Percentiles rank a stretch among this genome's conserved stretches.
These are phyloP conservation scores for Diaporthe batatas DNA, from an alignment of 2,329 filamentous ascomycete species.

Conservation along the genomic window DNA sequence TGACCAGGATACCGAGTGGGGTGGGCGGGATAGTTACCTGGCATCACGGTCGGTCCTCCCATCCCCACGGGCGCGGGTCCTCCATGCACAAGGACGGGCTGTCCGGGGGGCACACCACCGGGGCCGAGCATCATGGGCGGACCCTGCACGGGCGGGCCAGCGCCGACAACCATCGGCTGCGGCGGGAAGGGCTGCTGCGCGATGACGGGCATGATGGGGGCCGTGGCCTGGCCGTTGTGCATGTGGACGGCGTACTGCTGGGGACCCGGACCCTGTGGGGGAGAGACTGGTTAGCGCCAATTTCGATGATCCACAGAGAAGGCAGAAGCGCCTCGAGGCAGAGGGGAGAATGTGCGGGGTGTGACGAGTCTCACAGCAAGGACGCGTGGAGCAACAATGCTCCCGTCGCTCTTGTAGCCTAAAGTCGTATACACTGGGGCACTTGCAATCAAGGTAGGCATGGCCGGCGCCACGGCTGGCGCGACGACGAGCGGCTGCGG, in stretches of 20 bases:
- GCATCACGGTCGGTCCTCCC: conserved; percentile 50
- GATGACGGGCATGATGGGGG: conserved; percentile 43
- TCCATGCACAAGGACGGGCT: conserved; percentile 37
- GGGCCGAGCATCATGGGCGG: conserved; percentile 43
- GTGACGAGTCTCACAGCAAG: conserved; percentile 37
- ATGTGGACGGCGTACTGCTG: conserved; percentile 43
- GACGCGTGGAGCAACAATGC: conserved; percentile 34
- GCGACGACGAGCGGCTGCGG: conserved; percentile 16
- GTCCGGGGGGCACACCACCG: conserved; percentile 39
- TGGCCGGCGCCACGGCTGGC: conserved; percentile 23
- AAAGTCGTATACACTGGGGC: conserved; percentile 25
- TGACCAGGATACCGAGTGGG: conserved; percentile 47
- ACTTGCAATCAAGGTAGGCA: conserved; percentile 42
- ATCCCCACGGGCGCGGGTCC: conserved; percentile 41
- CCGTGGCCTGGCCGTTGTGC: conserved; percentile 42
- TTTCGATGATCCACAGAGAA: neutral
- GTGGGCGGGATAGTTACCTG: conserved; percentile 54
- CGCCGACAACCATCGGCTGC: conserved; percentile 41
- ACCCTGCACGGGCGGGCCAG: conserved; percentile 11
- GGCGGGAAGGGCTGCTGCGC: conserved; percentile 43
- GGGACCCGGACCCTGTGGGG: conserved; percentile 43
- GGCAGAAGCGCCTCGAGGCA: neutral
- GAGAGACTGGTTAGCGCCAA: conserved; percentile 40
- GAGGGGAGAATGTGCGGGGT: neutral
- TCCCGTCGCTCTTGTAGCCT: conserved; percentile 31